Evolutionary conservation across 345 rosid genomes (phyloP).

Genomic region (Hibiscus trionum): DNA sequence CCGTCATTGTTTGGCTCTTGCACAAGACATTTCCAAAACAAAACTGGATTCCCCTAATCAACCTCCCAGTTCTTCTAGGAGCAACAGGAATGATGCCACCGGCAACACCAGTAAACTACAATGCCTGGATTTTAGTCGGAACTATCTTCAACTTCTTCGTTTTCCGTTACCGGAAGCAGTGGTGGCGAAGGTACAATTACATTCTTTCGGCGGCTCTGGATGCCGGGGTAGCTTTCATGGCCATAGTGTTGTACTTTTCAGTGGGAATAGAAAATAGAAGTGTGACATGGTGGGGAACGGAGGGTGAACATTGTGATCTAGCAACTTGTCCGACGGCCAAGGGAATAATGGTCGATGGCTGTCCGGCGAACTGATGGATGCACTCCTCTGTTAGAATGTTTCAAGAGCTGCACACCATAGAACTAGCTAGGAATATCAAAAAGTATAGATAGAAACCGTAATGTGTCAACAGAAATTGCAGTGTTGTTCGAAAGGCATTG

Average conservation of each 20-base stretch:
- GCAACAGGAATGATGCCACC: conserved; percentile 75
- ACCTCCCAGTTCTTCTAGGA: conserved; percentile 85
- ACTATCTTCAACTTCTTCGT: conserved; percentile 80
- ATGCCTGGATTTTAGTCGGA: conserved; percentile 69
- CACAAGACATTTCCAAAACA: conserved; percentile 71
- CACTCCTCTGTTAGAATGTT: neutral
- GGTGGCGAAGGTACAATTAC: conserved; percentile 92
- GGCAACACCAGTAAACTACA: conserved; percentile 70
- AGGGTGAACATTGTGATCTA: conserved; percentile 77
- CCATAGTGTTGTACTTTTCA: conserved; percentile 58
- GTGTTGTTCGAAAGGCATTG: neutral
- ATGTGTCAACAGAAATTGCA: neutral
- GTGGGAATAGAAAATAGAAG: conserved; percentile 49
- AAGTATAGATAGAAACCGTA: neutral
- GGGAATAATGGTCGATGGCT: conserved; percentile 48
- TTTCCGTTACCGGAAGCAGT: conserved; percentile 58
- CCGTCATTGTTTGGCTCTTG: conserved; percentile 52
- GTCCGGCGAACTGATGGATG: conserved; percentile 39
- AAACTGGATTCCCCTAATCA: conserved; percentile 75
- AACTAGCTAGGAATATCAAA: neutral
- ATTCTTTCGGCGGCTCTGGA: conserved; percentile 78
- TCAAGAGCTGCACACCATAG: neutral
- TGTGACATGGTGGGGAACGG: conserved; percentile 69
- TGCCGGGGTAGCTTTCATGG: conserved; percentile 90
- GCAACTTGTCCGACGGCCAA: conserved; percentile 74